Conservation (phyloP, 129 eudicot species). For the Scalesia atractyloides region DNA sequence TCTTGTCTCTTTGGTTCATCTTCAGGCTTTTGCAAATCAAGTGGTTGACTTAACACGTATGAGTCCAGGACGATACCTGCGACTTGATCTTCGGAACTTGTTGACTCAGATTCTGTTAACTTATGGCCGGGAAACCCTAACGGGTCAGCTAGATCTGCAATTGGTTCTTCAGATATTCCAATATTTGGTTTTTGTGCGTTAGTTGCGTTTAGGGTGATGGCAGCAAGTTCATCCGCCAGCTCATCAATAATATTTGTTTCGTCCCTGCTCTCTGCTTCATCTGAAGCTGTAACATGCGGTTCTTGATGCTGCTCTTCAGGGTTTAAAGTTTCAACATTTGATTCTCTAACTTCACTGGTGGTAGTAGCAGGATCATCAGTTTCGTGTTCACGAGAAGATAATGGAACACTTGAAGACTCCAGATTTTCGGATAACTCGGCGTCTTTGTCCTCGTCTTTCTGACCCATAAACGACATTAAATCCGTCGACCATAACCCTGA, state of each 20-base stretch:
- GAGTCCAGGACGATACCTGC: slow-evolving; percentile 18
- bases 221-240: slow-evolving; percentile 22
- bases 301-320: slow-evolving; percentile 31
- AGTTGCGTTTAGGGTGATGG: slow-evolving; percentile 10
- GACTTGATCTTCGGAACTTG: slow-evolving; percentile 38
- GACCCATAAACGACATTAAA: slow-evolving; percentile 66
- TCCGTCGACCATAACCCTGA: slow-evolving; percentile 72
- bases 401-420: slow-evolving; percentile 32
- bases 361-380: slow-evolving; percentile 26
- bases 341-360: slow-evolving; percentile 40
- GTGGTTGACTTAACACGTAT: slow-evolving; percentile 16
- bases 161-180: slow-evolving; percentile 30
- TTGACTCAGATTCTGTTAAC: slow-evolving; percentile 28
- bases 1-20: slow-evolving; percentile 41
- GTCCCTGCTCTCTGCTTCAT: slow-evolving; percentile 20
- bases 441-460: slow-evolving; percentile 59
- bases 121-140: slow-evolving; percentile 26
- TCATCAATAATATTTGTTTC: slow-evolving; percentile 20
- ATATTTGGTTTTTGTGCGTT: slow-evolving; percentile 4
- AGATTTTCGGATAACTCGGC: slow-evolving; percentile 37
- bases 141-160: slow-evolving; percentile 32
- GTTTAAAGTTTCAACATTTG: slow-evolving; percentile 15
- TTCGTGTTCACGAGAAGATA: slow-evolving; percentile 38
- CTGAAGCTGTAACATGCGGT: slow-evolving; percentile 13
- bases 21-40: slow-evolving; percentile 28